Percentiles rank a stretch among this genome's conserved stretches.
Conservation (phyloP, 768 basidiomycete genomes). For the Tulasnella sp. region DNA sequence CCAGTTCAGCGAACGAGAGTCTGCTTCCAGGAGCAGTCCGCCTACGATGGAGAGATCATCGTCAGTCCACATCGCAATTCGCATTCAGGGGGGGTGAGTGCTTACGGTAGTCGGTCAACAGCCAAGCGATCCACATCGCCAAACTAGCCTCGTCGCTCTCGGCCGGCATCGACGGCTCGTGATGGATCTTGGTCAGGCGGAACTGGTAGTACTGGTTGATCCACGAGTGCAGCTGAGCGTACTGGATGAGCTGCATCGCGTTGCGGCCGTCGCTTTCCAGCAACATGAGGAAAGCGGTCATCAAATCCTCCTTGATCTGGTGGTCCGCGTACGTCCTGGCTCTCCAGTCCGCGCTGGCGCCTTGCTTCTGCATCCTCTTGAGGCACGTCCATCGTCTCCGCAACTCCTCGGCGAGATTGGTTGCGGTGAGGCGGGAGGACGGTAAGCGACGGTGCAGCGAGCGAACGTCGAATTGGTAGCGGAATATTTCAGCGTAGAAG, state of each 20-base stretch:
- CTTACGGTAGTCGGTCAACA: constrained; percentile 32
- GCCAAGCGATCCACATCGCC: constrained; percentile 25
- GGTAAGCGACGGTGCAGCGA: constrained; percentile 34
- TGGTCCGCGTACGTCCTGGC: neutral
- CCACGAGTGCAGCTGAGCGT: neutral
- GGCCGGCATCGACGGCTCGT: constrained; percentile 12
- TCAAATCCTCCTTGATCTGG: constrained; percentile 23
- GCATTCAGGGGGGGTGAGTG: neutral
- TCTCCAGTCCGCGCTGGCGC: neutral
- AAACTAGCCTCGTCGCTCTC: constrained; percentile 23
- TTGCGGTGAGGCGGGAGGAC: neutral
- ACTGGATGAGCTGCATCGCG: constrained; percentile 29
- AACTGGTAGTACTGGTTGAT: constrained; percentile 1
- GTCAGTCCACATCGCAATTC: constrained; percentile 8
- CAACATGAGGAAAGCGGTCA: constrained; percentile 35
- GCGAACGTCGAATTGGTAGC: constrained; percentile 32
- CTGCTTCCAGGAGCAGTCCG: constrained; percentile 21
- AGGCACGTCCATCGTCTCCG: constrained; percentile 26
- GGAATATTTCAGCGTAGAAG: constrained; percentile 36
- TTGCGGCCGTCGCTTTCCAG: constrained; percentile 35
- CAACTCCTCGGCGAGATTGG: constrained; percentile 28
- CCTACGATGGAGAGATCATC: neutral
- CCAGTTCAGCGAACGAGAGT: constrained; percentile 14
- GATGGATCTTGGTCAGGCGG: neutral
- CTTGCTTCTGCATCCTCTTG: neutral